These are phyloP conservation scores for Calocera viscosa DNA, from an alignment of 768 basidiomycete genomes.

Conservation along the genomic window DNA sequence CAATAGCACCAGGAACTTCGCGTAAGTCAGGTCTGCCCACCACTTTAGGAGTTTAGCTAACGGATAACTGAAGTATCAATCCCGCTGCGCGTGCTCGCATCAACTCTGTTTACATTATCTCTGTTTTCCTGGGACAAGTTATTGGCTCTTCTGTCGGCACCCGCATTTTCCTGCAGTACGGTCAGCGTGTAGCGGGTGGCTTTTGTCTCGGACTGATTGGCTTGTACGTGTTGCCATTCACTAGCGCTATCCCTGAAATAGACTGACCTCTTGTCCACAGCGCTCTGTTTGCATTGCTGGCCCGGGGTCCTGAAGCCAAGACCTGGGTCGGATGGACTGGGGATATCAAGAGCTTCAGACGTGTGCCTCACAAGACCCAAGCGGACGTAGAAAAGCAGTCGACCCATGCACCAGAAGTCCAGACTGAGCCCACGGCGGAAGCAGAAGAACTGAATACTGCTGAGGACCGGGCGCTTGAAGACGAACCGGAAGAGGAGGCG, in stretches of 20 bases:
- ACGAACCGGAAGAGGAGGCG: not conserved
- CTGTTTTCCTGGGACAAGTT: slow-evolving; percentile 71
- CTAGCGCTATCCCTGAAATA: not conserved
- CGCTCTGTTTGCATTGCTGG: not conserved
- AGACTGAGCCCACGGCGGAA: not conserved
- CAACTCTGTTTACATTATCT: slow-evolving; percentile 63
- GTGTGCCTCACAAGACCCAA: not conserved
- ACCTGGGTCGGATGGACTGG: slow-evolving; percentile 3
- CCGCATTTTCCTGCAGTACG: slow-evolving; percentile 50
- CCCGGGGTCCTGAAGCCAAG: not conserved
- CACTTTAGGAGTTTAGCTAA: not conserved
- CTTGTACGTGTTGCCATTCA: slow-evolving; percentile 15
- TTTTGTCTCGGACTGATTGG: slow-evolving; percentile 48
- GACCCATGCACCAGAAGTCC: not conserved
- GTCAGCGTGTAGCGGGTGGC: slow-evolving; percentile 56
- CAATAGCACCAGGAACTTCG: slow-evolving; percentile 46
- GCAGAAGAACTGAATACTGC: not conserved
- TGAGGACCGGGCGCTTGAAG: not conserved
- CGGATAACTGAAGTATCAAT: slow-evolving; percentile 28
- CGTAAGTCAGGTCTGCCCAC: slow-evolving; percentile 27
- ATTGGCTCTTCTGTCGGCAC: slow-evolving; percentile 70
- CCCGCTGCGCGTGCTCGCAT: slow-evolving; percentile 50
- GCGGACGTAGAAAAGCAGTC: not conserved
- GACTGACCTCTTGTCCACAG: not conserved
- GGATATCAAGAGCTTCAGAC: not conserved